Evolutionary conservation across 2,329 filamentous ascomycete species (phyloP).

Genomic region (Cercospora brassicicola): DNA sequence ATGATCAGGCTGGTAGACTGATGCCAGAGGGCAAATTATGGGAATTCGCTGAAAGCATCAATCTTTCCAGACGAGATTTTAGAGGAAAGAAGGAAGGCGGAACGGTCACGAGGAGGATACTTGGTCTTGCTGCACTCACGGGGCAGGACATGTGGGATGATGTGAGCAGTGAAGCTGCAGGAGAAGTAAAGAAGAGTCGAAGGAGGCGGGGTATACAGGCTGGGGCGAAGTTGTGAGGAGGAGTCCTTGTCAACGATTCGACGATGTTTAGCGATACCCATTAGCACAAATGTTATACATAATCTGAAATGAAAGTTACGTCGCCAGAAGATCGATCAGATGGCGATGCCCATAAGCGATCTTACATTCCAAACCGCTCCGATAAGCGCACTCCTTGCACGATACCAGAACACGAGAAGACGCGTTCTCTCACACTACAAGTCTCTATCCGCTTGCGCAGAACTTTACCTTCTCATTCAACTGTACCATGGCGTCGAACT

Average conservation of each 20-base stretch:
- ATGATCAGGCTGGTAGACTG: slow-evolving; percentile 65
- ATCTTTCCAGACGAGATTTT: slow-evolving; percentile 70
- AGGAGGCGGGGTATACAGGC: slow-evolving; percentile 40
- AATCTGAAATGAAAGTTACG: neutral
- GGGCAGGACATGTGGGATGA: slow-evolving; percentile 68
- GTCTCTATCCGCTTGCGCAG: neutral
- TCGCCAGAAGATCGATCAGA: neutral
- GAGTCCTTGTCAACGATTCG: neutral
- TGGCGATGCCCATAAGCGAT: neutral
- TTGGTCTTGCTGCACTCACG: slow-evolving; percentile 72
- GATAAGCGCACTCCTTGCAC: neutral
- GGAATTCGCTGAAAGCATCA: slow-evolving; percentile 89
- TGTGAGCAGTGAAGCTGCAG: slow-evolving; percentile 26
- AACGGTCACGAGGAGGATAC: slow-evolving; percentile 79
- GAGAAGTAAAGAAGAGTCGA: slow-evolving; percentile 34
- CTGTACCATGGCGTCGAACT: slow-evolving; percentile 10
- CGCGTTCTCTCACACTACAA: neutral
- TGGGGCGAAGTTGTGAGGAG: slow-evolving; percentile 9
- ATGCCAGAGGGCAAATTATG: slow-evolving; percentile 75
- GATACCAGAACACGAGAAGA: neutral
- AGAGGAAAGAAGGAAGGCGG: slow-evolving; percentile 92
- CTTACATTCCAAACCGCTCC: neutral
- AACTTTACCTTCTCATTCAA: neutral
- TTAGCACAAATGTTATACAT: neutral
- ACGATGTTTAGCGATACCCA: neutral